Conservation (phyloP, 2,329 filamentous ascomycete species). For the Fusarium pseudograminearum region DNA sequence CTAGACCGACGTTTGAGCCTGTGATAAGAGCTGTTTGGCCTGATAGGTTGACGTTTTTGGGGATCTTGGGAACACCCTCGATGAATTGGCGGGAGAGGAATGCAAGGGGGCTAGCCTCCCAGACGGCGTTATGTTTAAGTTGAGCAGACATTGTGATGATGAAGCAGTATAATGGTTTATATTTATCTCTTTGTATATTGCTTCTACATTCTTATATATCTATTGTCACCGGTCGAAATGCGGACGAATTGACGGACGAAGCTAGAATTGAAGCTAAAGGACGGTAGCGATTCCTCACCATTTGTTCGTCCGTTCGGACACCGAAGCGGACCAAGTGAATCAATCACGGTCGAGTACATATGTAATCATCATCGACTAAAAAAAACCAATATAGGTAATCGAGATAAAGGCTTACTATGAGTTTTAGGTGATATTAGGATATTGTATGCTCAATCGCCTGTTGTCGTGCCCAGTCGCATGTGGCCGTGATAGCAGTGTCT, state of each 20-base stretch:
- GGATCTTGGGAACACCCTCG: slow-evolving; percentile 41
- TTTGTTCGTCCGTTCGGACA: slow-evolving; percentile 29
- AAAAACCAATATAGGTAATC: neutral
- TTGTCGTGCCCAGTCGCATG: fast-evolving
- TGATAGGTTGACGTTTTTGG: slow-evolving; percentile 46
- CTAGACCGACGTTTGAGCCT: slow-evolving; percentile 63
- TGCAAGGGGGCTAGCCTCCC: slow-evolving; percentile 40
- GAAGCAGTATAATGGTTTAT: neutral
- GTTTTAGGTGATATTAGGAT: too few species aligned
- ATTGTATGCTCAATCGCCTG: too few species aligned
- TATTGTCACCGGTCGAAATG: slow-evolving; percentile 17
- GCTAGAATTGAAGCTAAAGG: neutral
- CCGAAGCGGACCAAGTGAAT: slow-evolving; percentile 38
- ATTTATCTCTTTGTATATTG: neutral
- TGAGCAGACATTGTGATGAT: slow-evolving; percentile 37
- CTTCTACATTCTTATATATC: slow-evolving; percentile 26
- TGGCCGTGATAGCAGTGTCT: neutral
- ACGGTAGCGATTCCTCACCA: neutral
- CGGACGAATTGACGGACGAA: slow-evolving; percentile 29
- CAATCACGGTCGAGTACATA: neutral
- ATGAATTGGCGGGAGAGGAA: slow-evolving; percentile 46
- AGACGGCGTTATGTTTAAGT: slow-evolving; percentile 36
- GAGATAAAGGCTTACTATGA: neutral
- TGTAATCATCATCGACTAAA: slow-evolving; percentile 1
- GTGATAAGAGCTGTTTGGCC: slow-evolving; percentile 62